A percentile compares a stretch with the other conserved stretches of the same genome.
Evolutionary conservation across 2,329 filamentous ascomycete species (phyloP).

Genomic region (Neocucurbitaria cava): DNA sequence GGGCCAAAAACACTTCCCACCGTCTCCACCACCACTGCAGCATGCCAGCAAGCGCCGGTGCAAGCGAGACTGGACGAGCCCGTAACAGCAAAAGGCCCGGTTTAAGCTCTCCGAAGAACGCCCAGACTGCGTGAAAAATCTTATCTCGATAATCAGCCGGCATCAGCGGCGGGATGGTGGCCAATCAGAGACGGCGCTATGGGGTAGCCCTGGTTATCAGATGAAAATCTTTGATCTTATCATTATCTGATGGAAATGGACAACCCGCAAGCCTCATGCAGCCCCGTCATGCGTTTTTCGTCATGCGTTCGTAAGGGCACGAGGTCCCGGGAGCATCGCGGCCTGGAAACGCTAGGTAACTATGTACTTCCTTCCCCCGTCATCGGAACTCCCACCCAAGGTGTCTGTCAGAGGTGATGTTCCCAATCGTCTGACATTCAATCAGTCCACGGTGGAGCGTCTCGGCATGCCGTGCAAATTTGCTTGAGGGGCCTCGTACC

Average conservation of each 20-base stretch:
- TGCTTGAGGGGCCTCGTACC: not conserved
- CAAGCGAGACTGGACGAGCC: constrained; percentile 17
- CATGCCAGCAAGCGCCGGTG: constrained; percentile 18
- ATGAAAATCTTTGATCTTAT: constrained; percentile 38
- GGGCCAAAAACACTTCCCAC: constrained; percentile 10
- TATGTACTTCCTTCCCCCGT: not conserved
- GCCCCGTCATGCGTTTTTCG: not conserved
- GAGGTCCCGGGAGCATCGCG: not conserved
- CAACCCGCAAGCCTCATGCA: not conserved
- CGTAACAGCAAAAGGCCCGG: constrained; percentile 17
- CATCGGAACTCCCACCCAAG: not conserved
- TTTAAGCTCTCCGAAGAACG: constrained; percentile 31
- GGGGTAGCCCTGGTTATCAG: constrained; percentile 26
- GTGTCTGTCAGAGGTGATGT: no score
- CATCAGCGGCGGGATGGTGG: constrained; percentile 17
- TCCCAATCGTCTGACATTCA: not conserved
- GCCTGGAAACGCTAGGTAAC: not conserved
- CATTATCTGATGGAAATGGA: constrained; percentile 34
- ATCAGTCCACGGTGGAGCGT: not conserved
- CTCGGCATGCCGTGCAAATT: not conserved
- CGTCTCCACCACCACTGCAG: constrained; percentile 1
- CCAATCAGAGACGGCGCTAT: constrained; percentile 17
- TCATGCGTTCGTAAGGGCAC: constrained; percentile 5
- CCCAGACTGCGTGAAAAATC: constrained; percentile 24
- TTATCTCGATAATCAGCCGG: constrained; percentile 35